phyloP scores from a whole-genome alignment of 441 rosid species.

The Gossypium lobatum region DNA sequence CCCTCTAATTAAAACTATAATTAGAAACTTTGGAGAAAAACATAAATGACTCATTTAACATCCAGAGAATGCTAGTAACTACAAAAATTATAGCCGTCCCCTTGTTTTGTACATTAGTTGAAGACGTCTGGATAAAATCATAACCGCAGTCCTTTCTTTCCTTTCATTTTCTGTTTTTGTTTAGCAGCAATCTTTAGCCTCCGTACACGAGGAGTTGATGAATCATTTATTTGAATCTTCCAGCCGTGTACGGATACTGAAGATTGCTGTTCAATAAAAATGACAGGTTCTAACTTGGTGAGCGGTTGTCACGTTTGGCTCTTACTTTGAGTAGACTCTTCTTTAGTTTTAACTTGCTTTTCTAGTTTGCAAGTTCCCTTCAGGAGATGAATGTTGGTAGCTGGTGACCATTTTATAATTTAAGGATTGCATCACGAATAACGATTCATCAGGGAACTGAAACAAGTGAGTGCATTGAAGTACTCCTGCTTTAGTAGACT shows the following conservation, averaged over 20 bases:
- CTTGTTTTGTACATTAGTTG: not conserved
- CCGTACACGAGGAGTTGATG: not conserved
- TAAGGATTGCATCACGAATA: not conserved
- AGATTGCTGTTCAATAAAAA: not conserved
- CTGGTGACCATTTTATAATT: not conserved
- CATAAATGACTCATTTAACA: not conserved
- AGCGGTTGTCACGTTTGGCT: not conserved
- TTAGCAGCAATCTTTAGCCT: not conserved
- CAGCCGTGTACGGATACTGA: not conserved
- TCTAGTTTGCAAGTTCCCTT: not conserved
- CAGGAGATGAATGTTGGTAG: conserved; percentile 8
- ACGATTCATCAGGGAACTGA: not conserved
- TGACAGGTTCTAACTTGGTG: not conserved
- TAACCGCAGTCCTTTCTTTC: not conserved
- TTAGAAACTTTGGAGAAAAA: not conserved
- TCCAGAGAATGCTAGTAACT: not conserved
- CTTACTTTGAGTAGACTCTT: not conserved
- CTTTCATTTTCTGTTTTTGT: not conserved
- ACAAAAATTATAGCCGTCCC: not conserved
- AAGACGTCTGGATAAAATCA: not conserved
- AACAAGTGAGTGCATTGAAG: not conserved
- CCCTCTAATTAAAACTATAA: not conserved
- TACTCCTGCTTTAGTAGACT: not conserved
- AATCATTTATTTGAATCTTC: not conserved
- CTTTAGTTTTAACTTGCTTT: conserved; percentile 16